A percentile compares a stretch with the other conserved stretches of the same genome.
Evolutionary conservation across 345 rosid species (phyloP).

Genomic region (Pelargonium nanum): DNA sequence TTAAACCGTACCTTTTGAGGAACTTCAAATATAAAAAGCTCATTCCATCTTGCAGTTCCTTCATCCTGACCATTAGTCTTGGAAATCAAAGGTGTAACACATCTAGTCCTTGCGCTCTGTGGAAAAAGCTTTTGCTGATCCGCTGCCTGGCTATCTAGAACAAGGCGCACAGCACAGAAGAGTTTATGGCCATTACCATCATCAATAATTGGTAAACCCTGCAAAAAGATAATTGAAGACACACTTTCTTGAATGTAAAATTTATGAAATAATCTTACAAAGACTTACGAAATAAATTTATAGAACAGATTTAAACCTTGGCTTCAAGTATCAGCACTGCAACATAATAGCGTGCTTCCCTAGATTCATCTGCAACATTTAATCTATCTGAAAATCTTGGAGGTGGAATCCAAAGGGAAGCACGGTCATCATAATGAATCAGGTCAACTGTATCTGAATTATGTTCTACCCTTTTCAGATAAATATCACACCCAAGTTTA

Average conservation of each 20-base stretch:
- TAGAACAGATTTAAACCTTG: conserved; percentile 39
- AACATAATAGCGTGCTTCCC: conserved; percentile 64
- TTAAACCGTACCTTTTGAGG: conserved; percentile 49
- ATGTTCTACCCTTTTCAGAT: conserved; percentile 63
- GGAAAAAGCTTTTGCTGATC: conserved; percentile 91
- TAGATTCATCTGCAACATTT: conserved; percentile 67
- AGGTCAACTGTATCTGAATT: conserved; percentile 43
- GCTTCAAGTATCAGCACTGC: conserved; percentile 79
- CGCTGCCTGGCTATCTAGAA: conserved; percentile 59
- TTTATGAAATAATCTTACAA: neutral
- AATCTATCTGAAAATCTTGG: conserved; percentile 82
- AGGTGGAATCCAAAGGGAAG: conserved; percentile 85
- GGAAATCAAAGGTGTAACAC: conserved; percentile 62
- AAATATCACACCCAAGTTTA: conserved; percentile 78
- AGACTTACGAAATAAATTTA: neutral
- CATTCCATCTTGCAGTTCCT: conserved; percentile 82
- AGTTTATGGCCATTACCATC: conserved; percentile 88
- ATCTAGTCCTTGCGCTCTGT: conserved; percentile 97
- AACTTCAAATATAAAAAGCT: conserved; percentile 88
- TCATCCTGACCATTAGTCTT: conserved; percentile 10
- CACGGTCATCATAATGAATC: conserved; percentile 44
- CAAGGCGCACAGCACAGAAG: conserved; percentile 88
- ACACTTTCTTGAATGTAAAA: neutral
- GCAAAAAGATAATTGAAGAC: conserved; percentile 15
- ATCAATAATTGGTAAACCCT: conserved; percentile 72